Conservation (phyloP, 75 land plant genomes). For the Ceratopteris richardii region DNA sequence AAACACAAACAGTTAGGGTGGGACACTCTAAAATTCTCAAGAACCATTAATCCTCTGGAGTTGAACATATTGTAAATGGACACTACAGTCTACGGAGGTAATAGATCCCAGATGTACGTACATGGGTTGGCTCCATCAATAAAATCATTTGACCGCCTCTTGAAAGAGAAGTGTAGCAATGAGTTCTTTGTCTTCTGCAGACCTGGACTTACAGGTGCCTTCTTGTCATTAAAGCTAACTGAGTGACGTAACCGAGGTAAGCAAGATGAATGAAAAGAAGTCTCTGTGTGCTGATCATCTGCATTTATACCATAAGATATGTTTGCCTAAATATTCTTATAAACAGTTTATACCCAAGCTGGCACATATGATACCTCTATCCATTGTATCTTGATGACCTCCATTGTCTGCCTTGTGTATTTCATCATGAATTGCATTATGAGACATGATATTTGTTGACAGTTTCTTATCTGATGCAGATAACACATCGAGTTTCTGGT, state of each 20-base stretch:
- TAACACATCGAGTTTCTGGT: neutral
- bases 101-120: slow-evolving; percentile 14
- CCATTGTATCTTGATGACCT: neutral
- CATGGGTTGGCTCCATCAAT: slow-evolving; percentile 33
- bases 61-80: neutral
- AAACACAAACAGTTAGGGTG: neutral
- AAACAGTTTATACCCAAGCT: neutral
- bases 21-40: neutral
- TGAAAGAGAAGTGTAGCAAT: slow-evolving; percentile 53
- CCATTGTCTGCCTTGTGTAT: neutral
- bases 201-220: slow-evolving; percentile 6
- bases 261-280: slow-evolving; percentile 3
- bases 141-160: slow-evolving; percentile 52
- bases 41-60: neutral
- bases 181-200: slow-evolving; percentile 36
- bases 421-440: neutral
- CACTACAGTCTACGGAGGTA: too few relatives aligned
- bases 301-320: neutral
- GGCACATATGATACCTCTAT: neutral
- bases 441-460: neutral
- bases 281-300: neutral
- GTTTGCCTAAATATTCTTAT: neutral
- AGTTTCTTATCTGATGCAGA: neutral
- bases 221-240: slow-evolving; percentile 54
- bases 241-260: slow-evolving; percentile 30